phyloP scores from a whole-genome alignment of 306 rosid species.

The Begonia peltatifolia region DNA sequence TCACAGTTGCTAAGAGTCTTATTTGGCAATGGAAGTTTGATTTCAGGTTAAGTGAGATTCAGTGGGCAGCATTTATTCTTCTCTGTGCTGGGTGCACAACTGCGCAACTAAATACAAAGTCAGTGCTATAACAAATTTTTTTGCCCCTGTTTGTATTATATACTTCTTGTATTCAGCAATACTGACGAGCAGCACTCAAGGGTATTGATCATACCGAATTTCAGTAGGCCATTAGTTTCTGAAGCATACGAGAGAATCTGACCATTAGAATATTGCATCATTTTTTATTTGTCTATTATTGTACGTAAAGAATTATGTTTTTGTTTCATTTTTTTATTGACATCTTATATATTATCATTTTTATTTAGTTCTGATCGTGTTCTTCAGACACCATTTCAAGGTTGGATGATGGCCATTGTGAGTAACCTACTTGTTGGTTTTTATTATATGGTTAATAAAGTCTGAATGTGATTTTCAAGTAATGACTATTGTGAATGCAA shows the following conservation, averaged over 20 bases:
- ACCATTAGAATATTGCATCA: no score
- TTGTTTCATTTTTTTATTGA: slow-evolving; percentile 1
- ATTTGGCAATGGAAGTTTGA: not conserved
- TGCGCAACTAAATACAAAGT: slow-evolving; percentile 84
- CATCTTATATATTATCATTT: slow-evolving; percentile 2
- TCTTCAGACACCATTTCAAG: slow-evolving; percentile 91
- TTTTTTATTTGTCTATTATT: no score
- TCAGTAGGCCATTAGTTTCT: no score
- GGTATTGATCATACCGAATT: no score
- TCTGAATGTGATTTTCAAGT: slow-evolving; percentile 1
- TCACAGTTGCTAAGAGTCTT: not conserved
- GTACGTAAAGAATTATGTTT: not conserved
- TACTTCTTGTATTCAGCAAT: no score
- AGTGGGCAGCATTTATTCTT: slow-evolving; percentile 95
- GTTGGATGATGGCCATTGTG: slow-evolving; percentile 95
- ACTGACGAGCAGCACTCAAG: no score
- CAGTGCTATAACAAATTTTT: slow-evolving; percentile 16
- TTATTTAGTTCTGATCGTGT: slow-evolving; percentile 74
- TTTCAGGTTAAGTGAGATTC: slow-evolving; percentile 88
- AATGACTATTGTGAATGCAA: slow-evolving; percentile 9
- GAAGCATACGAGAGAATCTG: no score
- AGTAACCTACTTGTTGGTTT: slow-evolving; percentile 27
- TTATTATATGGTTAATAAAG: not conserved
- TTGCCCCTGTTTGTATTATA: not conserved
- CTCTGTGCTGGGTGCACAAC: slow-evolving; percentile 92